Conservation (phyloP, 495 filamentous ascomycete genomes). For the Penicillium ochrochloron region DNA sequence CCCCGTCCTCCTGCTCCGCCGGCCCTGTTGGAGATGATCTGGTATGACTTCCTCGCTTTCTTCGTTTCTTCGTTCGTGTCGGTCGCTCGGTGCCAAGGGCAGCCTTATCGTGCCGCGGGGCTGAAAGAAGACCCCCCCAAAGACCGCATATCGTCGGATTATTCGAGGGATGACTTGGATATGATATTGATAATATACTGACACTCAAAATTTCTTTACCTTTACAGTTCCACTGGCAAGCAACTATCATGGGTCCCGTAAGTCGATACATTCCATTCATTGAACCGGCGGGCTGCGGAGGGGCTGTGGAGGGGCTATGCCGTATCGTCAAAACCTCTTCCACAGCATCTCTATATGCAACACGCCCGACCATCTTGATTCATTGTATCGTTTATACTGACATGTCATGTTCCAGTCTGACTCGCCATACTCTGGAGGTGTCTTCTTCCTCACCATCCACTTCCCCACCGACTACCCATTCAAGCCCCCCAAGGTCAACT, state of each 20-base stretch:
- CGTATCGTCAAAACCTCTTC: not conserved
- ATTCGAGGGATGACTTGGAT: slow-evolving; percentile 12
- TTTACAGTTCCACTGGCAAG: slow-evolving; percentile 97
- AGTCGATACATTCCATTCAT: slow-evolving; percentile 45
- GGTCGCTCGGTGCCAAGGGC: slow-evolving; percentile 19
- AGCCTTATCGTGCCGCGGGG: slow-evolving; percentile 34
- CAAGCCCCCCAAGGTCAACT: slow-evolving; percentile 99
- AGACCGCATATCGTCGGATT: slow-evolving; percentile 15
- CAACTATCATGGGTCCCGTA: slow-evolving; percentile 99
- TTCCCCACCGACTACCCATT: slow-evolving; percentile 99
- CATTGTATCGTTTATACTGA: slow-evolving; percentile 21
- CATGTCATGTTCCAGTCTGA: slow-evolving; percentile 62
- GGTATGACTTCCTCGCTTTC: slow-evolving; percentile 62
- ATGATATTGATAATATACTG: slow-evolving; percentile 19
- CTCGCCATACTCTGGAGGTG: slow-evolving; percentile 94
- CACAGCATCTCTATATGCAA: not conserved
- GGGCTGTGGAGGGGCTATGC: slow-evolving; percentile 5
- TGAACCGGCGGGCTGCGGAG: not conserved
- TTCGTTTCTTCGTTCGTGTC: slow-evolving; percentile 9
- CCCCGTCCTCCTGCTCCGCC: slow-evolving; percentile 97
- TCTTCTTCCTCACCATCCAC: slow-evolving; percentile 98
- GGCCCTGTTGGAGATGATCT: slow-evolving; percentile 96
- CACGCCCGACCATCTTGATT: not conserved
- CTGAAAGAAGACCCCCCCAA: slow-evolving; percentile 12
- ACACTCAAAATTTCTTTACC: slow-evolving; percentile 19